Evolutionary conservation across 768 basidiomycete species (phyloP), one percentile per base, ranked within the genome.

Genomic region (Psilocybe azurescens): DNA sequence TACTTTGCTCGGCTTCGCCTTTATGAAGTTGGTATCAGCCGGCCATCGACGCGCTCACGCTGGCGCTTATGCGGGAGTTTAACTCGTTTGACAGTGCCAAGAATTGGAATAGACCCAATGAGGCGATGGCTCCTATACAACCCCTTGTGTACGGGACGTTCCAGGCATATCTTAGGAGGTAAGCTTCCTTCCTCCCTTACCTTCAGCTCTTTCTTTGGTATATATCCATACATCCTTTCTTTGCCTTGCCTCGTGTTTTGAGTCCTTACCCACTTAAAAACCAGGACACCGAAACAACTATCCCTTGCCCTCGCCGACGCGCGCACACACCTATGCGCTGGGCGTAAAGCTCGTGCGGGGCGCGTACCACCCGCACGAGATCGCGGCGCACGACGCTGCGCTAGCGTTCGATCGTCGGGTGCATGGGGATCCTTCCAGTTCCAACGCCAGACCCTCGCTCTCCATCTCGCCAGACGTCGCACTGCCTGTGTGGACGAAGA

Each of bases 261-360:
- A 2, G 2, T 24, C 2, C 24, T 24, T 24, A 24, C 24, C 2
- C 24, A 2, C 24, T 24, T 24, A 24, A 24, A 24, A 0, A 24
- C 1, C 62, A 91, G 93, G 56, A 90, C 87, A 0, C 89, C 89
- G 3, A 72, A 75, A n/a, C 88, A 94, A 65, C 83, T 97, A 3
- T 75, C 75, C 0, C 85, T 86, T 18, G 83, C 87, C 39, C 76
- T 96, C 49, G 75, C 74, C 13, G 89, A 92, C 54, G 91, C 95
- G 3, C 63, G 73, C 72, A 54, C 79, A 88, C 64, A 80, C 84
- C 39, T 97, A 93, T 70, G 81, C 90, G 0, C 82, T 97, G 0
- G 95, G 95, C 9, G 87, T 94, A 58, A 98, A 97, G 74, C 89
- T 98, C 52, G 95, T 97, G 32, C 87, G 95, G 24, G 95, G 95